Conservation (phyloP, 495 filamentous ascomycete genomes). For the Aspergillus ellipticus region DNA sequence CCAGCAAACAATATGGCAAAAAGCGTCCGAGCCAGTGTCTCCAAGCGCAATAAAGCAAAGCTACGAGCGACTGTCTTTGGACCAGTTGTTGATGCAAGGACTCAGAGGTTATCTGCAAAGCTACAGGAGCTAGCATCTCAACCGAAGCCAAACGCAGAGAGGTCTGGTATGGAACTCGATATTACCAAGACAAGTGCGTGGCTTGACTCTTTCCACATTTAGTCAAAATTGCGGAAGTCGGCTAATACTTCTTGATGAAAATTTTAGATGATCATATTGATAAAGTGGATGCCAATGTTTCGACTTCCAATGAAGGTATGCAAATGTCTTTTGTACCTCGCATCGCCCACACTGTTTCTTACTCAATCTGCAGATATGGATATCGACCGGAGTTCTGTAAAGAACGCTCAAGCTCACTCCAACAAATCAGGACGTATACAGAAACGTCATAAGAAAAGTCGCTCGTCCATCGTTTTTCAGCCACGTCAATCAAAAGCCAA, state of each 20-base stretch:
- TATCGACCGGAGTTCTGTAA: constrained; percentile 22
- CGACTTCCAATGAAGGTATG: constrained; percentile 26
- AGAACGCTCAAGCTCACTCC: constrained; percentile 20
- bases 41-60: constrained; percentile 72
- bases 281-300: constrained; percentile 13
- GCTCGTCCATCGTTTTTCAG: constrained; percentile 43
- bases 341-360: constrained; percentile 8
- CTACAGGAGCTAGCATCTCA: constrained; percentile 69
- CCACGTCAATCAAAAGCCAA: constrained; percentile 25
- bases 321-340: neutral
- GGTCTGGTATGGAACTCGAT: constrained; percentile 18
- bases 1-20: constrained; percentile 66
- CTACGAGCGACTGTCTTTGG: constrained; percentile 76
- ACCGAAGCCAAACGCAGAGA: constrained; percentile 44
- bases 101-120: constrained; percentile 74
- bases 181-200: constrained; percentile 29
- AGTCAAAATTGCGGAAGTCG: neutral
- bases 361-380: constrained; percentile 36
- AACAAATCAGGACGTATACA: constrained; percentile 32
- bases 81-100: constrained; percentile 70
- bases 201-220: neutral
- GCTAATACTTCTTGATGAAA: neutral
- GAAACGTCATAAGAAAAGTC: constrained; percentile 40
- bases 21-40: constrained; percentile 65
- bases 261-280: constrained; percentile 17